Base-by-base conservation (phyloP, 495 filamentous ascomycete genomes). In the Cudoniella acicularis region DNA sequence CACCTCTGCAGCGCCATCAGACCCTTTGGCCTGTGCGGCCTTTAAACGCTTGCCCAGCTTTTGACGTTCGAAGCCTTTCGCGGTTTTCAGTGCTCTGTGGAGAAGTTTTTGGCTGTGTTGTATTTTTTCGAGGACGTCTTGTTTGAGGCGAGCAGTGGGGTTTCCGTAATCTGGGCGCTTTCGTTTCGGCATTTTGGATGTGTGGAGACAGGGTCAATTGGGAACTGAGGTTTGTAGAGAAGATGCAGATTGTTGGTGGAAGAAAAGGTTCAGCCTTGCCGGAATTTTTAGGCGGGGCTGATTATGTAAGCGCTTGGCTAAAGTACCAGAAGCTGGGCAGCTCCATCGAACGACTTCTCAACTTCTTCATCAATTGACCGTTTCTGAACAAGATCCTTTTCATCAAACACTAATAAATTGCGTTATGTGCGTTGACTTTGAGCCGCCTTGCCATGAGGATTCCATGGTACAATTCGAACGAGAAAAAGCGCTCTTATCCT, bases 21-120 rank as follows among this genome's bases (percentile, higher is more conserved):
- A 10, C 10, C 79, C 72, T n/a, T 79, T 75, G 20, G 70, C 52
- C 62, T 77, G 80, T 1, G 86, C 84, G 24, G 84, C 84, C 70
- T 88, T 92, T 21, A 88, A 75, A 36, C 91, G 75, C 53, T 91
- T 86, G 26, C 88, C 84, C 46, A 92, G 78, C 57, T 96, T 96
- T 73, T 96, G 92, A 62, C 91, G 79, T 74, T 96, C 92, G 70
- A 93, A 93, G 16, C 89, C 90, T 57, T 91, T 91, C 23, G 88
- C 89, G 1, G 82, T 75, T 70, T 94, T 96, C 40, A 96, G 76
- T 0, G 83, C 87, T 20, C 83, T 79, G 47, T 79, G 77, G 9
- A 96, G 77, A 20, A 82, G 69, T 54, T 80, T 81, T 27, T 82
- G 79, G 60, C 80, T 80, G 53, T 83, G 75, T 10, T 77, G 69